Percentiles rank a stretch among this genome's conserved stretches.
Evolutionary conservation across 1,284 basidiomycete genomes (phyloP).

Genomic region (Naganishia sp.): DNA sequence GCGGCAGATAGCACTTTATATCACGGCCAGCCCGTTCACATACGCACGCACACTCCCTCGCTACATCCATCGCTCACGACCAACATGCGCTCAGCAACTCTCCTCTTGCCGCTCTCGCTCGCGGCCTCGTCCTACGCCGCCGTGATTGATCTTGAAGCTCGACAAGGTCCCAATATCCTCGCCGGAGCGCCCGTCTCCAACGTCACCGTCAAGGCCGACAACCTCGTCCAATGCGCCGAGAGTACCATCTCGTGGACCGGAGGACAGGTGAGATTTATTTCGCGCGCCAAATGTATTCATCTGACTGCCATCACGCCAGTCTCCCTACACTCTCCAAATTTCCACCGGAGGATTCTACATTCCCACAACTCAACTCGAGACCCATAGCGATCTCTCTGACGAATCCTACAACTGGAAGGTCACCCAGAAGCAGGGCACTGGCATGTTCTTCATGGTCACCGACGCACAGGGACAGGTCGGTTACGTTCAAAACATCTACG

Average conservation of each 20-base stretch:
- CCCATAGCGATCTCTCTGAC: conserved; percentile 36
- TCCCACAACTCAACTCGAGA: conserved; percentile 38
- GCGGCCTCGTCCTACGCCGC: conserved; percentile 13
- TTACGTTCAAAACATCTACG: conserved; percentile 49
- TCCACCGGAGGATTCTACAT: conserved; percentile 49
- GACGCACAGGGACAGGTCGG: conserved; percentile 43
- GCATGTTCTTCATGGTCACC: conserved; percentile 48
- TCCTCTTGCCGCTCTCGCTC: conserved; percentile 17
- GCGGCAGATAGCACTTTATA: too few species aligned
- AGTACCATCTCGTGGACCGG: conserved; percentile 49
- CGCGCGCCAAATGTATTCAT: not conserved
- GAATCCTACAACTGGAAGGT: conserved; percentile 43
- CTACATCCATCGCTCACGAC: not conserved
- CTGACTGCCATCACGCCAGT: conserved; percentile 11
- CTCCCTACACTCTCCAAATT: conserved; percentile 41
- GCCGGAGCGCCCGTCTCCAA: conserved; percentile 40
- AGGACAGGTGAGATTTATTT: conserved; percentile 40
- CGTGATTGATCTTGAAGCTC: conserved; percentile 13
- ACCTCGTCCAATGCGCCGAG: conserved; percentile 46
- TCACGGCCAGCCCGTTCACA: too few species aligned
- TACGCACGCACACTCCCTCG: not conserved
- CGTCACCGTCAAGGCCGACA: conserved; percentile 42
- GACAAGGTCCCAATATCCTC: conserved; percentile 24
- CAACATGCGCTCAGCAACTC: conserved; percentile 14
- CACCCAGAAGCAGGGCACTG: conserved; percentile 38